A percentile compares a stretch with the other conserved stretches of the same genome.
These are phyloP conservation scores for Metschnikowia corniflorae DNA, from an alignment of 805 yeast species.

Conservation along the genomic window DNA sequence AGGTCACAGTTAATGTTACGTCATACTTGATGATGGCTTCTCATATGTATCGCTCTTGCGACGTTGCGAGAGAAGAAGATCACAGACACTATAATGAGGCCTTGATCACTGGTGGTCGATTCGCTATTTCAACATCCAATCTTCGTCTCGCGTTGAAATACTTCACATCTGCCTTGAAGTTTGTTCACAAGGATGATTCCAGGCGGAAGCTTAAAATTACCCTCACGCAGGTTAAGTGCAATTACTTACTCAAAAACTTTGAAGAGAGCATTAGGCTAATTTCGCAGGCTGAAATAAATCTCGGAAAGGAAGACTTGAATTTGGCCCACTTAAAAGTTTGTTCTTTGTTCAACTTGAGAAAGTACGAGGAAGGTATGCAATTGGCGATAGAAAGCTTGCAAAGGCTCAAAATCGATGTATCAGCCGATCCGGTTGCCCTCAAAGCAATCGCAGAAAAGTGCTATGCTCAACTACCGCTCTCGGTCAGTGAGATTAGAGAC, in stretches of 20 bases:
- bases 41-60: slow-evolving; percentile 36
- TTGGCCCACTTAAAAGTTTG: slow-evolving; percentile 37
- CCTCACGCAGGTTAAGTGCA: slow-evolving; percentile 32
- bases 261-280: slow-evolving; percentile 35
- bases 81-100: slow-evolving; percentile 34
- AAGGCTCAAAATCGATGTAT: slow-evolving; percentile 32
- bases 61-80: slow-evolving; percentile 34
- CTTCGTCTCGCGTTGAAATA: slow-evolving; percentile 38
- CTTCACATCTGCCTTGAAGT: slow-evolving; percentile 32
- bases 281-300: slow-evolving; percentile 25
- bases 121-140: slow-evolving; percentile 43
- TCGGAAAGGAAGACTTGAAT: slow-evolving; percentile 33
- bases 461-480: slow-evolving; percentile 32
- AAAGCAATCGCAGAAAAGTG: slow-evolving; percentile 19
- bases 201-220: slow-evolving; percentile 22
- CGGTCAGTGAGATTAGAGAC: slow-evolving; percentile 35
- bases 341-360: slow-evolving; percentile 30
- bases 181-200: slow-evolving; percentile 21
- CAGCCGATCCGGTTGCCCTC: slow-evolving; percentile 24
- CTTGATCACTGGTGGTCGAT: slow-evolving; percentile 41
- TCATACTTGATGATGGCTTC: slow-evolving; percentile 36
- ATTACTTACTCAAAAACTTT: slow-evolving; percentile 26
- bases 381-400: slow-evolving; percentile 35
- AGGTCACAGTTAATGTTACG: slow-evolving; percentile 16
- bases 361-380: slow-evolving; percentile 29